phyloP scores from a whole-genome alignment of 164 flowering plant species.

The Magnolia changhungtana region DNA sequence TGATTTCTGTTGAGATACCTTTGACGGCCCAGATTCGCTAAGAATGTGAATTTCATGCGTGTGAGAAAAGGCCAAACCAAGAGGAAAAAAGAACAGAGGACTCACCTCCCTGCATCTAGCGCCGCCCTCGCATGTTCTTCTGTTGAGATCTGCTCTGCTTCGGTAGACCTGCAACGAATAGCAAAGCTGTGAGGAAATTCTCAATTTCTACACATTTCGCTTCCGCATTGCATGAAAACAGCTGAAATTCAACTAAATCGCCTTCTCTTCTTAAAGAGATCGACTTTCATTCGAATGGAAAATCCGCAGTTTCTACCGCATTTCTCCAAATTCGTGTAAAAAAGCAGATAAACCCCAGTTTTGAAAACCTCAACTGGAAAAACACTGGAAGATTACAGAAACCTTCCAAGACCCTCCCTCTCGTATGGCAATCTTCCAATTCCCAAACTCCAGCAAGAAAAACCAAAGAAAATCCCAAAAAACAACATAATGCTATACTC shows the following conservation, averaged over 20 bases:
- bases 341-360: neutral
- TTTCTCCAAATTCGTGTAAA: neutral
- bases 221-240: neutral
- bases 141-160: neutral
- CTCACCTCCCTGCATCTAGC: neutral
- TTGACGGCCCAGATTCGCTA: constrained; percentile 24
- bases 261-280: neutral
- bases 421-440: neutral
- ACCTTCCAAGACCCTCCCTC: neutral
- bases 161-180: neutral
- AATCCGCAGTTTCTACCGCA: neutral
- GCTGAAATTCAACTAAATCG: neutral
- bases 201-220: neutral
- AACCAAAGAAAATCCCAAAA: neutral
- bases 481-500: neutral
- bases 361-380: neutral
- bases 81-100: neutral
- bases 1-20: neutral
- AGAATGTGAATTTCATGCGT: neutral
- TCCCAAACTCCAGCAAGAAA: neutral
- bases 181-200: neutral
- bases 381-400: neutral
- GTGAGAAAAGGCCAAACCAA: neutral
- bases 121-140: neutral
- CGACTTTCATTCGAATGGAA: neutral